These are phyloP conservation scores for Diplodia scrobiculata DNA, from an alignment of 2,329 filamentous ascomycete species.

Conservation along the genomic window DNA sequence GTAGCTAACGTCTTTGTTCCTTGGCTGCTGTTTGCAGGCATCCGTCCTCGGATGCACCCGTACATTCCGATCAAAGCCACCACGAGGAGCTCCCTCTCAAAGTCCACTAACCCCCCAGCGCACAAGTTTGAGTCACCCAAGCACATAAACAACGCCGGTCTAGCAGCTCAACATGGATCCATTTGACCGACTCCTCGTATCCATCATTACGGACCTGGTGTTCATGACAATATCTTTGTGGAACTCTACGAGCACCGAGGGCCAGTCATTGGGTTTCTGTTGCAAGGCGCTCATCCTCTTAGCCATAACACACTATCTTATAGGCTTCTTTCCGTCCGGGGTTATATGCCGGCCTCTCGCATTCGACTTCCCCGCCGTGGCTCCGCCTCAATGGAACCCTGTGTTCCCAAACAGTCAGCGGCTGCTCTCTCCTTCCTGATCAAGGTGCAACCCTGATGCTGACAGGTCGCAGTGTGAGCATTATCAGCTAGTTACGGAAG, in stretches of 20 bases:
- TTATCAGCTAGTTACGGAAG: neutral
- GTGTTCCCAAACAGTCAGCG: neutral
- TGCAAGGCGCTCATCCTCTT: neutral
- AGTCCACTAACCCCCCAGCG: too few relatives aligned
- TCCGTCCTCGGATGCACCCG: neutral
- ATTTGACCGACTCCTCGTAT: neutral
- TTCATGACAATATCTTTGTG: neutral
- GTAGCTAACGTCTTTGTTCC: neutral
- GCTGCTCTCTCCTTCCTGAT: neutral
- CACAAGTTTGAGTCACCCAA: neutral
- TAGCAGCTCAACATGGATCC: neutral
- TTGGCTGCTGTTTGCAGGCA: neutral
- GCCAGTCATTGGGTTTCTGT: neutral
- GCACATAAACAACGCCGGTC: neutral
- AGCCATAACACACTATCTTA: neutral
- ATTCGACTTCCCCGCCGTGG: neutral
- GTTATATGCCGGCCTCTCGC: too few relatives aligned
- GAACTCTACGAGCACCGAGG: neutral
- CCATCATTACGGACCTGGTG: neutral
- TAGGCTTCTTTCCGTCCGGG: neutral
- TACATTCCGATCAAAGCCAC: conserved; percentile 2
- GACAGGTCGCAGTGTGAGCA: neutral
- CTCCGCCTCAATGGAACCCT: neutral
- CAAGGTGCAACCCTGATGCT: neutral
- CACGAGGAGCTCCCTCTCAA: neutral